These are phyloP conservation scores for Stentor coeruleus DNA, from an alignment of 73 alveolate species.

Conservation along the genomic window DNA sequence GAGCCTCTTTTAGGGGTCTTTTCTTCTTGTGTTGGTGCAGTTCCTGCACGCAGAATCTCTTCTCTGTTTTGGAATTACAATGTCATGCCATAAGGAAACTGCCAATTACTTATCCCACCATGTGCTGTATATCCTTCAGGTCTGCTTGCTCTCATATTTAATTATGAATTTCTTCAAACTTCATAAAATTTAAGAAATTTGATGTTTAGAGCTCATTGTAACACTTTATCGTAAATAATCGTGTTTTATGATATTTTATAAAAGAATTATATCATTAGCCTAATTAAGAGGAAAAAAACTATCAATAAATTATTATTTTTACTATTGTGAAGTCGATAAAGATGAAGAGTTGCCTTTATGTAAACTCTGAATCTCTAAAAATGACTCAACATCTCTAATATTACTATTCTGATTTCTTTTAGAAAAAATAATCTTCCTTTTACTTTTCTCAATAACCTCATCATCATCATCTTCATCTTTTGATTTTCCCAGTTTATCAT, in stretches of 20 bases:
- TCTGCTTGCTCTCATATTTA: conserved; percentile 2
- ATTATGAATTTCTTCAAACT: too few relatives aligned
- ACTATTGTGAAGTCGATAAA: neutral
- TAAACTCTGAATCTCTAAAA: neutral
- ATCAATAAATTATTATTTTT: neutral
- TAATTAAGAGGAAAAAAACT: too few relatives aligned
- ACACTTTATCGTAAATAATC: too few relatives aligned
- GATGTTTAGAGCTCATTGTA: too few relatives aligned
- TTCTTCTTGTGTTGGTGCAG: conserved; percentile 16
- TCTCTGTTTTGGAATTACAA: conserved; percentile 18
- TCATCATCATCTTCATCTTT: neutral
- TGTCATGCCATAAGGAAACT: conserved; percentile 17
- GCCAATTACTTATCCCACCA: neutral
- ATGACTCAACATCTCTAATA: neutral
- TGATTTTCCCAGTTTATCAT: neutral
- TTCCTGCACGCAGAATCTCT: conserved; percentile 20
- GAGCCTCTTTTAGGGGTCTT: conserved; percentile 8
- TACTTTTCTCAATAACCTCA: neutral
- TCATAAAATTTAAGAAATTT: too few relatives aligned
- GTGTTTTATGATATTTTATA: too few relatives aligned
- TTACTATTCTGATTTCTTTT: neutral
- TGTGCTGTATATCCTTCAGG: neutral
- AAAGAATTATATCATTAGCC: too few relatives aligned
- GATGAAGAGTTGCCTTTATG: neutral
- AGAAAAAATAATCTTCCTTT: neutral